These are phyloP conservation scores for Talaromyces islandicus DNA, from an alignment of 2,329 filamentous ascomycete species.

Conservation along the genomic window DNA sequence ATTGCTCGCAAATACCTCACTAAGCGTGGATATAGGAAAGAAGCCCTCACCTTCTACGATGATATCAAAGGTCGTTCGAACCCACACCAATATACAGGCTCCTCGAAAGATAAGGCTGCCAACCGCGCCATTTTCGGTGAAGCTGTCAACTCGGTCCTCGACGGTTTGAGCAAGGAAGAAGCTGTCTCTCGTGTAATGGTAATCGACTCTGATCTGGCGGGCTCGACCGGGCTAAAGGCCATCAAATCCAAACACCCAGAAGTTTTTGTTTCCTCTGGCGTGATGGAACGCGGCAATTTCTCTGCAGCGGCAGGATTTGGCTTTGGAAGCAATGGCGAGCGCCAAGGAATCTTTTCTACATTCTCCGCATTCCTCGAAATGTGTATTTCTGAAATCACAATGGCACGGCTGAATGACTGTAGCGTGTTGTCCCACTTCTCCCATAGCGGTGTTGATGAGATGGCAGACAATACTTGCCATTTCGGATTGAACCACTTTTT, in stretches of 20 bases:
- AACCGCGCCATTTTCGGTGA: constrained; percentile 36
- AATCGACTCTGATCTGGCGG: constrained; percentile 36
- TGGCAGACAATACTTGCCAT: constrained; percentile 38
- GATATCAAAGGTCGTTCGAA: constrained; percentile 26
- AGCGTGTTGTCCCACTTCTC: constrained; percentile 36
- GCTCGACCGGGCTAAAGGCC: constrained; percentile 34
- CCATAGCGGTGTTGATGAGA: constrained; percentile 36
- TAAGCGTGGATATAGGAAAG: constrained; percentile 28
- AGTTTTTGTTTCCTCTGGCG: constrained; percentile 32
- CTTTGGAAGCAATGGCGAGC: constrained; percentile 28
- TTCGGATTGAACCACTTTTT: constrained; percentile 38
- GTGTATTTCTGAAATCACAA: constrained; percentile 36
- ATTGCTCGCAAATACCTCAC: constrained; percentile 31
- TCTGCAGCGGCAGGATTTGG: constrained; percentile 36
- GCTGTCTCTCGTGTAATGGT: constrained; percentile 32
- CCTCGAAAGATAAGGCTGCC: constrained; percentile 29
- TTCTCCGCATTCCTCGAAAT: constrained; percentile 38
- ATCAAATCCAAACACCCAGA: constrained; percentile 32
- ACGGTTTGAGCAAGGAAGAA: constrained; percentile 31
- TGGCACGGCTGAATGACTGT: constrained; percentile 34
- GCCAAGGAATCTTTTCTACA: constrained; percentile 35
- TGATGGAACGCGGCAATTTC: constrained; percentile 38
- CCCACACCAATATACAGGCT: constrained; percentile 28
- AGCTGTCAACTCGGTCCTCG: constrained; percentile 31
- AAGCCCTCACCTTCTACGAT: constrained; percentile 30